Base-by-base conservation (phyloP, 208 protist species). In the Blastocrithidia nonstop region DNA sequence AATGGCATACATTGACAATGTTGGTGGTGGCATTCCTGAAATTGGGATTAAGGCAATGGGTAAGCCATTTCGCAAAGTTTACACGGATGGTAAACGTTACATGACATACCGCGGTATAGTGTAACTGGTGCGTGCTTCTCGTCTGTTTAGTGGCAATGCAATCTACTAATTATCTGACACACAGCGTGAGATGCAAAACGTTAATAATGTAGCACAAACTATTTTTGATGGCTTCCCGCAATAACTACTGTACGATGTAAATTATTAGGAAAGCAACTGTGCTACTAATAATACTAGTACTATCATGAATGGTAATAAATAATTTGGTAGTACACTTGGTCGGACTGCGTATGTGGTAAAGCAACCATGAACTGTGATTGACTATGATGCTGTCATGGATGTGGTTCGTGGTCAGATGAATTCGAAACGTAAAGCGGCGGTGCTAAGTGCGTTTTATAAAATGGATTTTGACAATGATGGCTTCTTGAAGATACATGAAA, bases 1-100 rank as follows among this genome's bases (percentile, higher is more conserved):
- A 6, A 77, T 83, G 16, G 82, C 81, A 0, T 89, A 90, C 68
- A 61, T 90, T 27, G 31, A 71, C 24, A 54, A 88, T 48, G 63
- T 54, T 2, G 81, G 81, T 16, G 77, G 75, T 13, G 77, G 86
- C 15, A 82, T 91, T 36, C 78, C 82, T n/a, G 79, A 88, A 66
- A 61, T 90, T 21, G 84, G 84, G 50, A 84, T 93, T 37, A 94
- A 94, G 37, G 79, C 76, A 9, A 90, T 92, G 78, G 86, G 86
- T 0, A 64, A 80, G 6, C 86, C 77, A 2, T 94, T 89, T 37
- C 72, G 79, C 39, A 19, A 57, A 8, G 74, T 79, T 13, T 51
- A 50, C 38, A 67, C 35, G 16, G 78, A 90, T 49, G 85, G 85
- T 13, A 68, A 68, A n/a, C 77, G 82, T 3, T 92, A 73, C 69